These are phyloP conservation scores for Botrytis porri DNA, from an alignment of 2,329 filamentous ascomycete genomes.

Conservation along the genomic window DNA sequence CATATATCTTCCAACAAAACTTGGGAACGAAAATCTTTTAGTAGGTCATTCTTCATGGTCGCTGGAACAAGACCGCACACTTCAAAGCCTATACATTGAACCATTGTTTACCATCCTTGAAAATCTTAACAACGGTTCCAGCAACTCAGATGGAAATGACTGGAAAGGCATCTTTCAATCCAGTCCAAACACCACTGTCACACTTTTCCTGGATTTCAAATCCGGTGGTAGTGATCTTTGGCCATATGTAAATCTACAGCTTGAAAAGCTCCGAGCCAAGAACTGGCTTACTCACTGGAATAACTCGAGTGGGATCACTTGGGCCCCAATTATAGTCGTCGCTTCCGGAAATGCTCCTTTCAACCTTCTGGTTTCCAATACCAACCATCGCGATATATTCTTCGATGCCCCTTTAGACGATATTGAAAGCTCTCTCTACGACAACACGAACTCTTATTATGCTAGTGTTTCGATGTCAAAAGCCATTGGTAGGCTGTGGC, in stretches of 20 bases:
- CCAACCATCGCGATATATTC: slow-evolving; percentile 44
- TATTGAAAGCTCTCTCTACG: slow-evolving; percentile 26
- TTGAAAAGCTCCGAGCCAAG: slow-evolving; percentile 32
- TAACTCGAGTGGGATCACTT: slow-evolving; percentile 13
- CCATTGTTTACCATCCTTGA: slow-evolving; percentile 55
- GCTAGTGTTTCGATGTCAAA: slow-evolving; percentile 27
- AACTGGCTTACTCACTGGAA: not conserved
- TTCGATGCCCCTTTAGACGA: slow-evolving; percentile 46
- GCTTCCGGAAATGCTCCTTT: slow-evolving; percentile 49
- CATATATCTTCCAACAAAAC: slow-evolving; percentile 56
- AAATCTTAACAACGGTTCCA: slow-evolving; percentile 43
- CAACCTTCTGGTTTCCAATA: slow-evolving; percentile 33
- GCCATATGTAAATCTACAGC: slow-evolving; percentile 41
- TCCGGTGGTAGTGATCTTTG: slow-evolving; percentile 41
- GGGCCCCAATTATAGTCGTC: slow-evolving; percentile 47
- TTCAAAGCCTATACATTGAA: slow-evolving; percentile 56
- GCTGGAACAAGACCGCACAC: slow-evolving; percentile 51
- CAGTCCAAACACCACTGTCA: slow-evolving; percentile 24
- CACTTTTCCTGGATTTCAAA: slow-evolving; percentile 53
- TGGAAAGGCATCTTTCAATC: slow-evolving; percentile 27
- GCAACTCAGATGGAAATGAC: not conserved
- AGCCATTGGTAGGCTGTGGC: slow-evolving; percentile 4
- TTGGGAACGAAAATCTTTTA: slow-evolving; percentile 43
- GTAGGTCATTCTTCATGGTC: slow-evolving; percentile 55
- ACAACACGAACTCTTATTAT: slow-evolving; percentile 34